Percentiles rank a stretch among this genome's conserved stretches.
Evolutionary conservation across 371 early-diverging fungal genomes (phyloP).

Genomic region (Mortierella sp.): DNA sequence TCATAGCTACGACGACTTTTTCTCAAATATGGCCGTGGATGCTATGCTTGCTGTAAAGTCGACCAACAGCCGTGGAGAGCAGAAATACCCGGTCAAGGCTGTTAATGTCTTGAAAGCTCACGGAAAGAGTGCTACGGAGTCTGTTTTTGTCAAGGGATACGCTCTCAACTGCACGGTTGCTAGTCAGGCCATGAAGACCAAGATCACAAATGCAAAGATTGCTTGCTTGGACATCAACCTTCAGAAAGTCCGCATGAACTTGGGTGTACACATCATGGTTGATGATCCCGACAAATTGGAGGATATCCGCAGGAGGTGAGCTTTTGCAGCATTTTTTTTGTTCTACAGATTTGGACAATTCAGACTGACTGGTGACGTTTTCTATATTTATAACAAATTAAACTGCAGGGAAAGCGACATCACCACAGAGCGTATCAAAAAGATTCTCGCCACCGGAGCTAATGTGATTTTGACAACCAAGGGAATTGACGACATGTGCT

Average conservation of each 20-base stretch:
- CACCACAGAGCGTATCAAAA: conserved; percentile 95
- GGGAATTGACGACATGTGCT: conserved; percentile 99
- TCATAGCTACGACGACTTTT: conserved; percentile 91
- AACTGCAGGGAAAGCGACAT: conserved; percentile 90
- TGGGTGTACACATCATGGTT: conserved; percentile 98
- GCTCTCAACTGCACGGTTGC: conserved; percentile 99
- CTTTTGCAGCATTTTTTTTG: neutral
- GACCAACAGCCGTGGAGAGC: conserved; percentile 87
- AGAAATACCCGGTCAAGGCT: conserved; percentile 97
- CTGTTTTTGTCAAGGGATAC: conserved; percentile 95
- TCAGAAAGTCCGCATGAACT: conserved; percentile 98
- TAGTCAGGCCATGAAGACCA: conserved; percentile 96
- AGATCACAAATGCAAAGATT: conserved; percentile 93
- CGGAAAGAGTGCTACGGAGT: conserved; percentile 96
- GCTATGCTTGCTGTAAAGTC: conserved; percentile 95
- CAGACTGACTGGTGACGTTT: neutral
- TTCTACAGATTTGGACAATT: neutral
- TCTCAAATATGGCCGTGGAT: conserved; percentile 97
- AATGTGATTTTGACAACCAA: conserved; percentile 99
- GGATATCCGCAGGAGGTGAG: conserved; percentile 93
- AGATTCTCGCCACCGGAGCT: conserved; percentile 97
- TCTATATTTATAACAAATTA: conserved; percentile 1
- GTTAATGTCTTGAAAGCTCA: conserved; percentile 99
- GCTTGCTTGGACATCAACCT: conserved; percentile 99
- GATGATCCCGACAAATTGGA: conserved; percentile 99